A percentile compares a stretch with the other conserved stretches of the same genome.
phyloP scores from a whole-genome alignment of 2,329 filamentous ascomycete genomes.

The Aurifilum marmelostoma region DNA sequence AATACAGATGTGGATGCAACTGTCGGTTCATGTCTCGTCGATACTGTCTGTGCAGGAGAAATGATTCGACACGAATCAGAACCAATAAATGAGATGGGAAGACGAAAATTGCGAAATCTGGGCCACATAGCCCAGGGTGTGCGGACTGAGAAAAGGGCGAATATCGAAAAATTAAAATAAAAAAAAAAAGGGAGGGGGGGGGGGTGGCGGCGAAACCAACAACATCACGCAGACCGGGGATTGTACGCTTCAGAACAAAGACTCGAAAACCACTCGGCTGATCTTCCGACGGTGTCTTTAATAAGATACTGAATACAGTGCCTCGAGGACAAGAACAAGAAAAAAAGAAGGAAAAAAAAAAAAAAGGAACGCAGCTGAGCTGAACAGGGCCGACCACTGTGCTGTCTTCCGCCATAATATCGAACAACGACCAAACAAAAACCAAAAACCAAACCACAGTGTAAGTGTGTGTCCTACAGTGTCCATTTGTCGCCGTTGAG shows the following conservation, averaged over 20 bases:
- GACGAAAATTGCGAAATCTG: not conserved
- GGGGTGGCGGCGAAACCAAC: not conserved
- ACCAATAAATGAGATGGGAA: not conserved
- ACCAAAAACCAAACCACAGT: not conserved
- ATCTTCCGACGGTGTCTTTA: not conserved
- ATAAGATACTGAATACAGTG: too few relatives aligned
- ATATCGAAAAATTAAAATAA: not conserved
- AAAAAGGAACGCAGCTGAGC: not conserved
- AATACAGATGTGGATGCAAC: not conserved
- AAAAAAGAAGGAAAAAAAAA: not conserved
- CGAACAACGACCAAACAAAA: too few relatives aligned
- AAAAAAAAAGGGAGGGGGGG: not conserved
- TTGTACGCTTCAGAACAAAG: not conserved
- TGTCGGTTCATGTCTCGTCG: not conserved
- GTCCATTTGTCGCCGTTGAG: not conserved
- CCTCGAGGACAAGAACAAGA: not conserved
- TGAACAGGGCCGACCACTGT: not conserved
- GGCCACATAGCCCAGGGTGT: not conserved
- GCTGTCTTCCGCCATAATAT: not conserved
- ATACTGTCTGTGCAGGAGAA: not conserved
- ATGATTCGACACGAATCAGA: not conserved
- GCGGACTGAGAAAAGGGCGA: not conserved
- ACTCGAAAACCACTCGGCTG: not conserved
- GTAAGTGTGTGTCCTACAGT: constrained; percentile 16
- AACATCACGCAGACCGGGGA: not conserved